Conservation (phyloP, 31 red algal species). For the Odonthalia washingtoniensis region DNA sequence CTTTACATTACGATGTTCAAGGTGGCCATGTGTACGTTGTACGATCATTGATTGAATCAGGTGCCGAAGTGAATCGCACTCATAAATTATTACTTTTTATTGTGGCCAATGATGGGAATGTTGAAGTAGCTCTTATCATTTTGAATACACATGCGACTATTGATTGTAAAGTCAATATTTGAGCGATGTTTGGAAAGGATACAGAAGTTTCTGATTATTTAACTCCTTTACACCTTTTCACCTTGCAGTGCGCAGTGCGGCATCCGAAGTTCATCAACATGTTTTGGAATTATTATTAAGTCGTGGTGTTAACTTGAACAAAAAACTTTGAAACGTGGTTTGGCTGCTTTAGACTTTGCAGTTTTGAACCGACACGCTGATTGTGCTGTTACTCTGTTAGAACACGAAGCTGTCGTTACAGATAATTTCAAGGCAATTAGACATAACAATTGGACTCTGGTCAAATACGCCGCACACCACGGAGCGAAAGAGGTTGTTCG, state of each 20-base stretch:
- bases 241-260: no score
- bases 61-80: constrained; percentile 66
- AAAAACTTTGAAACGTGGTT: constrained; percentile 75
- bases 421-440: constrained; percentile 78
- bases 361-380: constrained; percentile 87
- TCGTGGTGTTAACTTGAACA: constrained; percentile 78
- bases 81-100: constrained; percentile 87
- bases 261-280: constrained; percentile 85
- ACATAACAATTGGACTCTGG: constrained; percentile 79
- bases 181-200: constrained; percentile 81
- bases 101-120: constrained; percentile 87
- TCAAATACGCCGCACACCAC: constrained; percentile 89
- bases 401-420: constrained; percentile 77
- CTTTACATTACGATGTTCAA: constrained; percentile 91
- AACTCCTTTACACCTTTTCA: constrained; percentile 86
- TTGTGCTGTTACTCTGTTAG: constrained; percentile 73
- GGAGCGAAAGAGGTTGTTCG: constrained; percentile 90
- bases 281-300: constrained; percentile 83
- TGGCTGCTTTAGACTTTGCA: constrained; percentile 93
- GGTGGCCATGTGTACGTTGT: constrained; percentile 76
- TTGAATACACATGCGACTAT: constrained; percentile 74
- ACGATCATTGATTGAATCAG: constrained; percentile 63
- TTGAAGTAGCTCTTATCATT: constrained; percentile 77
- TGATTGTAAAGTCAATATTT: constrained; percentile 82
- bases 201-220: constrained; percentile 82